Evolutionary conservation across 163 green algal species (phyloP).

Genomic region (Prototheca wickerhamii): DNA sequence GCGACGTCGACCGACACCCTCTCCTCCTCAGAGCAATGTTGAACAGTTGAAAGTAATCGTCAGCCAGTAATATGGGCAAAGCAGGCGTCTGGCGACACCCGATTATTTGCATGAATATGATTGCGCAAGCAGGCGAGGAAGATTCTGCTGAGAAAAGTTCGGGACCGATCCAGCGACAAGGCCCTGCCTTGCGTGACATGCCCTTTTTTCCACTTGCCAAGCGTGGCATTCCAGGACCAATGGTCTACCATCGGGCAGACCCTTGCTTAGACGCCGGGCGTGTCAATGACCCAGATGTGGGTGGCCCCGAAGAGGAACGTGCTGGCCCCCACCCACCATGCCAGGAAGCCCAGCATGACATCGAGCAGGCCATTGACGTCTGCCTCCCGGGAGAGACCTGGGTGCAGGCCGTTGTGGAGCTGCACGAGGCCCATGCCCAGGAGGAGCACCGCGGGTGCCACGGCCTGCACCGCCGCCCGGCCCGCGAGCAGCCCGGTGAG

Average conservation of each 20-base stretch:
- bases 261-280: neutral
- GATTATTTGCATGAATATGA: neutral
- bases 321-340: conserved; percentile 10
- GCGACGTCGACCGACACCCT: neutral
- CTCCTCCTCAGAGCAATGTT: neutral
- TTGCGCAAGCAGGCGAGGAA: neutral
- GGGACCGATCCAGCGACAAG: neutral
- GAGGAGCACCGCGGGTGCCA: conserved; percentile 18
- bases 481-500: conserved; percentile 2
- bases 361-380: conserved; percentile 2
- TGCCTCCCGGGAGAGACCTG: neutral
- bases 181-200: no score
- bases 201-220: neutral
- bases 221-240: neutral
- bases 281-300: conserved; percentile 21
- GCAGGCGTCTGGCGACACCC: neutral
- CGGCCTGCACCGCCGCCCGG: conserved; percentile 19
- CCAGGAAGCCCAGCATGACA: conserved; percentile 18
- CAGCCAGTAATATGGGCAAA: neutral
- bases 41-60: neutral
- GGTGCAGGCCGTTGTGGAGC: neutral
- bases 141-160: neutral
- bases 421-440: conserved; percentile 13
- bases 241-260: neutral
- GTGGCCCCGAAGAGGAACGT: conserved; percentile 16